Evolutionary conservation across 108 stramenopile species (phyloP), one percentile per base, ranked within the genome.

Genomic region (Pseudonitzschia delicatissima): DNA sequence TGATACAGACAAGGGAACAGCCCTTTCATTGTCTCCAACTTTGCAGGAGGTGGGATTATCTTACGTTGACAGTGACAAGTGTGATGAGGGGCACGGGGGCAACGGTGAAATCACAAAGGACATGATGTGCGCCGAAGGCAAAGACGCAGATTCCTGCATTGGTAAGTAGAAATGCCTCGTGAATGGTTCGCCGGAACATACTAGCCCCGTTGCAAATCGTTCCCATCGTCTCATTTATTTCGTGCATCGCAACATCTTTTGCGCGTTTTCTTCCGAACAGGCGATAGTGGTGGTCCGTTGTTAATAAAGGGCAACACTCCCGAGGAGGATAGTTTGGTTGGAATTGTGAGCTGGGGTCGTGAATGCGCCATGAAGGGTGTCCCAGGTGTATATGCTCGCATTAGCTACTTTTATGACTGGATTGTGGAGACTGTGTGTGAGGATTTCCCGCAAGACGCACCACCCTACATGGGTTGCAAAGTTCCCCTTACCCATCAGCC

Each of bases 401-500:
- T 85, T 13, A 81, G 80, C 44, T 67, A 73, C 58, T 67, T 75
- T 60, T 81, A 77, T 47, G 75, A 81, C 7, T 88, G 87, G 87
- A 88, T 88, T 15, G 63, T 66, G 25, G 70, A 81, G 34, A 69
- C 42, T 6, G 80, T 85, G 3, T 85, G 87, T 42, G 40, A 61
- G 8, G 68, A 75, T 36, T 66, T 52, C 31, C 62, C 70, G 4
- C 20, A 66, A 31, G 72, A 73, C 27, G 72, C 58, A 17, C 72
- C 72, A 11, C 17, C 21, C 2, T 73, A 73, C 21, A 73, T 73
- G 72, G 29, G 17, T 6, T 68, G 67, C 50, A 27, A 1, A n/a
- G n/a, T n/a, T n/a, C n/a, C n/a, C n/a, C 35, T 21, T 9, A 48
- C 65, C 20, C 2, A 17, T 35, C 2, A 2, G 8, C 65, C 65